Evolutionary conservation across 169 alveolate genomes (phyloP), one percentile per base, ranked within the genome.

Genomic region (Plasmodium knowlesi): DNA sequence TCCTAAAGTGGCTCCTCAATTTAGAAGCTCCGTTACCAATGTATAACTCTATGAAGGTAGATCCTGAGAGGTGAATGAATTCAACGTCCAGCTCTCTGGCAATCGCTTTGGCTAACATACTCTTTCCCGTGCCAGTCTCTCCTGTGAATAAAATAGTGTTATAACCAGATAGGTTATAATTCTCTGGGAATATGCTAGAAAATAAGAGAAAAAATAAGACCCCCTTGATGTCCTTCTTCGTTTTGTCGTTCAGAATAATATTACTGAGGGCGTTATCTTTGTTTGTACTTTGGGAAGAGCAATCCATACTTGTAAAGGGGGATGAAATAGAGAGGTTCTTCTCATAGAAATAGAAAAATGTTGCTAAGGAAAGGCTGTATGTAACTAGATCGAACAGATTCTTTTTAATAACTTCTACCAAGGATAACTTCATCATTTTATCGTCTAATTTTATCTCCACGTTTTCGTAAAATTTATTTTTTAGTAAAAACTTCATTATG

Each of bases 21-120:
- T 90, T 90, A 0, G 92, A 90, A 5, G 95, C 95, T 34, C 95
- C 95, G 54, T 82, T 90, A 5, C 95, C 95, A 28, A 90, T 90
- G 43, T 90, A 90, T 54, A 90, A 37, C 25, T 90, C 95, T 4
- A 90, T 90, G 74, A 90, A 90, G 2, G 85, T 70, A 0, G 95
- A 90, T 16, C 95, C 95, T 0, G 95, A 90, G 32, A 90, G 14
- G 37, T 90, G 95, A 10, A 90, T 19, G 41, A 81, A 81, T 30
- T 90, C 95, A 9, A 39, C 72, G 46, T 90, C 61, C 50, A 90
- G 54, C 74, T 90, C 95, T 8, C 70, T 79, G 34, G 95, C 92
- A 1, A 90, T 81, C 0, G 92, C 74, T 81, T 90, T 90, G 6
- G 95, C 95, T 34, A 90, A 61, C 25, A 90, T 28, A 0, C 80